phyloP scores from a whole-genome alignment of 1,284 basidiomycete species.

The Kalmanozyma brasiliensis region DNA sequence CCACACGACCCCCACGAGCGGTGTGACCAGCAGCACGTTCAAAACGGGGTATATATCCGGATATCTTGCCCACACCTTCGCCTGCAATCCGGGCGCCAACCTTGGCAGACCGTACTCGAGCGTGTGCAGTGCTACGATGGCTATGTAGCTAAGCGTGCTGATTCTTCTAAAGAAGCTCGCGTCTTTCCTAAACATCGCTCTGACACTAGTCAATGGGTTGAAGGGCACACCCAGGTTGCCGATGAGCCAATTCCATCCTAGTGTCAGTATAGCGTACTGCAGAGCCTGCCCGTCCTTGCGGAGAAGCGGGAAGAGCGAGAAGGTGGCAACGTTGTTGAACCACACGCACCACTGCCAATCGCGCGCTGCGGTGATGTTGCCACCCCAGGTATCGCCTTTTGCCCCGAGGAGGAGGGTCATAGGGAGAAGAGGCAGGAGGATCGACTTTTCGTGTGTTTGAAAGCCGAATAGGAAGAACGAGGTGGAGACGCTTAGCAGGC shows the following conservation, averaged over 20 bases:
- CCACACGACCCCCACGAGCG: constrained; percentile 76
- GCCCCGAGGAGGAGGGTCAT: constrained; percentile 81
- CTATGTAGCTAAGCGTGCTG: constrained; percentile 68
- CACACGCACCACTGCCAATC: constrained; percentile 82
- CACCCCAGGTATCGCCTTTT: constrained; percentile 67
- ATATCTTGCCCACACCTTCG: constrained; percentile 75
- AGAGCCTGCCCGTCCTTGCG: constrained; percentile 81
- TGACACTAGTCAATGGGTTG: constrained; percentile 17
- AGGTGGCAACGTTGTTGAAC: constrained; percentile 85
- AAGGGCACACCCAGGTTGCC: constrained; percentile 69
- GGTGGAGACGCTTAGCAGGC: constrained; percentile 69
- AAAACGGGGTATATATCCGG: constrained; percentile 87
- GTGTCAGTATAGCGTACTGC: constrained; percentile 76
- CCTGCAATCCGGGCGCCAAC: constrained; percentile 15
- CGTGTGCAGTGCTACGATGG: constrained; percentile 74
- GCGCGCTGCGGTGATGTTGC: constrained; percentile 69
- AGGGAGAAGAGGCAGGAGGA: constrained; percentile 86
- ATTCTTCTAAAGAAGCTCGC: constrained; percentile 17
- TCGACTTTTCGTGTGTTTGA: constrained; percentile 93
- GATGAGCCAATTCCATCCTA: constrained; percentile 83
- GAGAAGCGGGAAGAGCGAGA: constrained; percentile 89
- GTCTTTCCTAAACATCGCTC: constrained; percentile 1
- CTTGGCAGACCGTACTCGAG: constrained; percentile 73
- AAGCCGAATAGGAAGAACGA: constrained; percentile 96
- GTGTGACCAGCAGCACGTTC: constrained; percentile 83